These are phyloP conservation scores for Aegilops speltoides DNA, from an alignment of 176 grass and related monocot species.

Conservation along the genomic window DNA sequence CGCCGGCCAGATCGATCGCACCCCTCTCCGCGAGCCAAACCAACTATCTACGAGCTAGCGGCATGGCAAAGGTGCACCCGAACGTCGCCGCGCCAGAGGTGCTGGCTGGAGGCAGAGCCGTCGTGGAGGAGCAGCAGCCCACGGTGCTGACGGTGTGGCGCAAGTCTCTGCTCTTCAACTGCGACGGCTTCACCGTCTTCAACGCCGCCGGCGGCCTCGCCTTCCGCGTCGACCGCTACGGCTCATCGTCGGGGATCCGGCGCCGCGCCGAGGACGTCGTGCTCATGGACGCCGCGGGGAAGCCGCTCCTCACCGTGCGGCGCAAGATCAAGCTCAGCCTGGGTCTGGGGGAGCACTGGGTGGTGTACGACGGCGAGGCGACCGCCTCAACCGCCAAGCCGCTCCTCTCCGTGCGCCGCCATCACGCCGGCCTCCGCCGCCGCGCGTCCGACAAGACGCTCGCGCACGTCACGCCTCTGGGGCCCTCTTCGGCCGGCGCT, in stretches of 20 bases:
- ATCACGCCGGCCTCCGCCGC: conserved; percentile 35
- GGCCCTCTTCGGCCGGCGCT: neutral
- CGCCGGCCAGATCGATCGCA: neutral
- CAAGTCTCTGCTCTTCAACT: conserved; percentile 76
- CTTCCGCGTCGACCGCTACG: conserved; percentile 80
- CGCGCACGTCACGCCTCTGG: conserved; percentile 38
- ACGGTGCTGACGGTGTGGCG: conserved; percentile 70
- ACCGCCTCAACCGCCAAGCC: neutral
- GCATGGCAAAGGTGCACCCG: conserved; percentile 58
- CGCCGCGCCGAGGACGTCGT: conserved; percentile 49
- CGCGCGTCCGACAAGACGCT: conserved; percentile 32
- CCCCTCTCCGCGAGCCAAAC: neutral
- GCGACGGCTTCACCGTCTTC: conserved; percentile 72
- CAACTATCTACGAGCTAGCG: neutral
- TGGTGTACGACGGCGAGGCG: conserved; percentile 71
- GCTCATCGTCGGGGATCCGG: neutral
- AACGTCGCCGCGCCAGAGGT: conserved; percentile 25
- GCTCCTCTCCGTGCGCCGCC: conserved; percentile 55
- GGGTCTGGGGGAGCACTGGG: conserved; percentile 38
- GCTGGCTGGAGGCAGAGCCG: neutral
- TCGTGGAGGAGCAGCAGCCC: neutral
- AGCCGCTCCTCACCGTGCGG: conserved; percentile 19
- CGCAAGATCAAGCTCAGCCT: conserved; percentile 6
- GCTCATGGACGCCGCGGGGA: conserved; percentile 55
- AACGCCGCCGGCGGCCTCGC: conserved; percentile 64